phyloP scores from a whole-genome alignment of 768 basidiomycete species.

The Trametes cingulata region DNA sequence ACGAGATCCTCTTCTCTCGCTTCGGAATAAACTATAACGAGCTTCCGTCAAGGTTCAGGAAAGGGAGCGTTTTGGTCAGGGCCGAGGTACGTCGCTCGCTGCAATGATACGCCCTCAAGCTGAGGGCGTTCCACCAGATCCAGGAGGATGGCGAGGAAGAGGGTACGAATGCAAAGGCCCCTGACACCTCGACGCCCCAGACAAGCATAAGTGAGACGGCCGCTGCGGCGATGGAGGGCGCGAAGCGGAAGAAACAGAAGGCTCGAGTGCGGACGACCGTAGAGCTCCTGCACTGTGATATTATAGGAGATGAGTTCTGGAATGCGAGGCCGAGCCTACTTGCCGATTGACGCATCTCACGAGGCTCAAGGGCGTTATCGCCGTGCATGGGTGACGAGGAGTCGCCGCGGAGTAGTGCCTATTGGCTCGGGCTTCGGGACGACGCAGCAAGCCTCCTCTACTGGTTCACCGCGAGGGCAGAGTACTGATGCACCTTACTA shows the following conservation, averaged over 20 bases:
- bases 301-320: slow-evolving; percentile 87
- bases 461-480: no score
- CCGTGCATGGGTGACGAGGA: not conserved
- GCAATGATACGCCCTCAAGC: not conserved
- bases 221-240: not conserved
- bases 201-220: not conserved
- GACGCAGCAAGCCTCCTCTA: no score
- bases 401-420: no score
- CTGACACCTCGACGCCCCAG: not conserved
- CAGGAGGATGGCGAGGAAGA: not conserved
- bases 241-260: slow-evolving; percentile 26
- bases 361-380: not conserved
- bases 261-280: slow-evolving; percentile 45
- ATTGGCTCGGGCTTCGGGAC: no score
- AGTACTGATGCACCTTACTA: no score
- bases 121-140: not conserved
- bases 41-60: slow-evolving; percentile 69
- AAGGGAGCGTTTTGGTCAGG: slow-evolving; percentile 83
- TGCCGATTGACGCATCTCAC: slow-evolving; percentile 30
- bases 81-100: slow-evolving; percentile 45
- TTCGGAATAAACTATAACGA: slow-evolving; percentile 90
- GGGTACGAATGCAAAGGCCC: not conserved
- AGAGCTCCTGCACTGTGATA: slow-evolving; percentile 74
- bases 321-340: slow-evolving; percentile 55
- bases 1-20: slow-evolving; percentile 83